Evolutionary conservation across 495 filamentous ascomycete genomes (phyloP), one percentile per base, ranked within the genome.

Genomic region (Acidiella bohemica): DNA sequence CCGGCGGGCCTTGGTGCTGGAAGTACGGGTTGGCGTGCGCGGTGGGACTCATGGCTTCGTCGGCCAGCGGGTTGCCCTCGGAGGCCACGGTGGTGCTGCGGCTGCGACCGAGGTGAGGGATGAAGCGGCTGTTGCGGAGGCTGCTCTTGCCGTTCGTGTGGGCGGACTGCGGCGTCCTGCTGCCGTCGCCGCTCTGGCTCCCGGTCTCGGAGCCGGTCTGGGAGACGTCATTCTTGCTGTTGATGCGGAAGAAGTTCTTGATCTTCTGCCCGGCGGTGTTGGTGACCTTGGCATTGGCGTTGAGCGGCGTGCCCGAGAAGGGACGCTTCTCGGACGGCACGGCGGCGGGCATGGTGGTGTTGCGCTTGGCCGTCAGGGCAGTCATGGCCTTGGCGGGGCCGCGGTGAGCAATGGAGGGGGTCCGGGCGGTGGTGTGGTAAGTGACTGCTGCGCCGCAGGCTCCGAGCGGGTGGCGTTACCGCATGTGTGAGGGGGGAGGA

Each of bases 171-270:
- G 61, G 66, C 20, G 59, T 63, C 33, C 54, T 51, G 40, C 57
- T 53, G 52, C 56, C 59, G 56, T 61, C 63, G 48, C 62, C 60
- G 25, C 54, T 52, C 35, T 50, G 38, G 13, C 31, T 33, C 2
- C 20, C 42, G 1, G 53, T 56, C 21, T 56, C 58, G 29, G 42
- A 41, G 12, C 22, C 16, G 10, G 41, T 9, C 13, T 27, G 31
- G 8, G 35, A 36, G 3, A 19, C 47, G 49, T 61, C 60, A 22
- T 62, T 61, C 48, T 71, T 73, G 57, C 62, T 81, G 60, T 81
- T 94, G 65, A 95, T 93, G 53, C 90, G 84, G 68, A 97, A 97
- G 68, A 96, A 96, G 59, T 88, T 93, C 72, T 81, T 92, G 60
- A 97, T 74, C 59, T 80, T 86, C 57, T 87, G 81, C 24, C 48